Conservation (phyloP, 176 grass and related monocot genomes). For the Oryza australiensis region DNA sequence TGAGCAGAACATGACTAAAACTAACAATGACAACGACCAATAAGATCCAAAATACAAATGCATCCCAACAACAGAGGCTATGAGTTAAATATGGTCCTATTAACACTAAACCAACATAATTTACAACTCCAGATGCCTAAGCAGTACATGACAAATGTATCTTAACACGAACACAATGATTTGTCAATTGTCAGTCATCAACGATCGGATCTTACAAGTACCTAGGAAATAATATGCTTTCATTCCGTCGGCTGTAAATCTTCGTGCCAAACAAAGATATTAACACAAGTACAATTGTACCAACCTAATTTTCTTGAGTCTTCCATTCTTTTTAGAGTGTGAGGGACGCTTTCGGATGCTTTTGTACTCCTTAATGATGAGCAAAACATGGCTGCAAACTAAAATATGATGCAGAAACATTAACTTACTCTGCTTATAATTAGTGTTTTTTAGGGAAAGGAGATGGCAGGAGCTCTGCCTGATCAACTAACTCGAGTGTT, state of each 20-base stretch:
- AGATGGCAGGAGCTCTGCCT: neutral
- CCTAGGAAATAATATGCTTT: neutral
- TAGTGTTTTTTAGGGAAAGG: neutral
- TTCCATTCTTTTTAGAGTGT: neutral
- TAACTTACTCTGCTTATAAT: neutral
- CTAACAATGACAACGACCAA: neutral
- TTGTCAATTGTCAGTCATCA: neutral
- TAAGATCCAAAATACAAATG: neutral
- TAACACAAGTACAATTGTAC: neutral
- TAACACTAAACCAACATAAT: neutral
- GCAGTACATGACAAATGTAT: neutral
- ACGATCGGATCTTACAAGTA: neutral
- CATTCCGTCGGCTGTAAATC: neutral
- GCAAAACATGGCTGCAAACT: neutral
- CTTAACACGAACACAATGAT: neutral
- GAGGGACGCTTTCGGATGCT: neutral
- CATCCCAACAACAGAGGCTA: neutral
- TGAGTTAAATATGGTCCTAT: neutral
- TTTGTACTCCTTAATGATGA: neutral
- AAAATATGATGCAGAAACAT: neutral
- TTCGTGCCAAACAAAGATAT: neutral
- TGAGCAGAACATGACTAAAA: constrained; percentile 5
- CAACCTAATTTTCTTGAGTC: neutral
- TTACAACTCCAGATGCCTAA: neutral
- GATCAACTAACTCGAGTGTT: neutral